Evolutionary conservation across 75 land plant genomes (phyloP), one percentile per base, ranked within the genome.

Genomic region (Pseudotsuga menziesii): DNA sequence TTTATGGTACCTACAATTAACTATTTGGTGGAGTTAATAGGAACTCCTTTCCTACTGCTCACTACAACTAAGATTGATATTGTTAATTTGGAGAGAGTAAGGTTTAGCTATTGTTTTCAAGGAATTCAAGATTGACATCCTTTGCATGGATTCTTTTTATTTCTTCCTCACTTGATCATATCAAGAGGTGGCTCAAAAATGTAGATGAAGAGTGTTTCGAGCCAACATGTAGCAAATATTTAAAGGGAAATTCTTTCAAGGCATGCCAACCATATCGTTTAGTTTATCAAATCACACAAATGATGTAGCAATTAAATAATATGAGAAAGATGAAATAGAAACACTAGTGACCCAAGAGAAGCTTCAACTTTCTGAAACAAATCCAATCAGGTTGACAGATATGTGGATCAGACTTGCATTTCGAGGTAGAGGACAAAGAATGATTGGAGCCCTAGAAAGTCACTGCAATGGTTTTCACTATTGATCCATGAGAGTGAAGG

Each of bases 291-390:
- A 83, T 90, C 92, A 5, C 94, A 94, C 19, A 78, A 92, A 23
- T 83, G 97, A 87, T 0, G 98, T 96, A 44, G 81, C 88, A 7
- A 80, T 84, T 25, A 85, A 97, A 74, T 97, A 96, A 73, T 96
- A 94, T 14, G 98, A 93, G 73, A 89, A 86, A 69, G 98, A 97
- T 16, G 97, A 96, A 81, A 87, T 94, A 76, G 98, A 97, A 4
- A 96, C 98, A 19, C 81, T 96, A 44, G 98, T 96, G 13, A 88
- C 91, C 20, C 98, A 96, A 77, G 98, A 96, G 80, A 94, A 88
- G 57, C 87, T 96, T 25, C 92, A 91, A 72, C 84, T 91, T 20
- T 80, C 83, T 78, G 93, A 85, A 61, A 82, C 88, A 61, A 94
- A 89, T 72, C 88, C 92, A 17, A 85, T 90, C 59, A 88, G 89